Percentiles rank a stretch among this genome's conserved stretches.
phyloP scores from a whole-genome alignment of 83 land plant genomes.

The Larix sibirica region DNA sequence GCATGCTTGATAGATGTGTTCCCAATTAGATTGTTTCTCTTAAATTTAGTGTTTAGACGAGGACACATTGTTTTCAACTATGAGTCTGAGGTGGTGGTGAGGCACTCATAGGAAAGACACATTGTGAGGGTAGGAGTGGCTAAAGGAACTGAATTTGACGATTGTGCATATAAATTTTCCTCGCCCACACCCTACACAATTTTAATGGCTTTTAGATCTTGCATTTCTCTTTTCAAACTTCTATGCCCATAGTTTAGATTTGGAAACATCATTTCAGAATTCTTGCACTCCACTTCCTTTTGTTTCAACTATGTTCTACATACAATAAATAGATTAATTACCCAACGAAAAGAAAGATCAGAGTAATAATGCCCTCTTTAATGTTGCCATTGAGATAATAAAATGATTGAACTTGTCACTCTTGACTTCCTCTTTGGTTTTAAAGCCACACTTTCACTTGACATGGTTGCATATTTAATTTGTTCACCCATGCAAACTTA shows the following conservation, averaged over 20 bases:
- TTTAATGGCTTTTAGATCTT: conserved; percentile 29
- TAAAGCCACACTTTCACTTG: not conserved
- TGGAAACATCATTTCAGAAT: conserved; percentile 29
- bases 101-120: conserved; percentile 33
- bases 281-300: conserved; percentile 34
- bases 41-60: no score
- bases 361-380: no score
- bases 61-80: no score
- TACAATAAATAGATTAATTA: not conserved
- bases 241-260: conserved; percentile 26
- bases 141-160: conserved; percentile 22
- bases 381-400: no score
- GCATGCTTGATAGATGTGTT: no score
- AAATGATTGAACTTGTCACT: not conserved
- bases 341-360: no score
- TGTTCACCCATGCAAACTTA: not conserved
- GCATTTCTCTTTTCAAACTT: conserved; percentile 28
- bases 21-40: no score
- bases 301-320: conserved; percentile 36
- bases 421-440: not conserved
- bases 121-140: conserved; percentile 29
- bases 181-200: not conserved
- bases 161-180: not conserved
- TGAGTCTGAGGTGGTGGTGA: conserved; percentile 8
- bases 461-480: not conserved